Percentiles rank a stretch among this genome's conserved stretches.
These are phyloP conservation scores for Ananas comosus DNA, from an alignment of 176 grass and related monocot species.

Conservation along the genomic window DNA sequence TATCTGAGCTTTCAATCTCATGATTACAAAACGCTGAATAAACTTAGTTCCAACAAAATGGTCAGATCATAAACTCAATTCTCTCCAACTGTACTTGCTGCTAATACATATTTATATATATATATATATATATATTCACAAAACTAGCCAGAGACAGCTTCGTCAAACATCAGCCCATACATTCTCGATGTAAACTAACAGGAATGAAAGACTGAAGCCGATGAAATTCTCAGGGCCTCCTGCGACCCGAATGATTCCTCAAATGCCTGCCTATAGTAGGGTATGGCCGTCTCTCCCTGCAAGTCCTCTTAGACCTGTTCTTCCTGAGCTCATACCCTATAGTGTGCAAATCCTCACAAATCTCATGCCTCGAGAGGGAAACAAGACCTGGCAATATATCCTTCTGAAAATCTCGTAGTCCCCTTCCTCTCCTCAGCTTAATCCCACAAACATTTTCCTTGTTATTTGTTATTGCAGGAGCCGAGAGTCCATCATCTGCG, in stretches of 20 bases:
- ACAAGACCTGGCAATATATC: conserved; percentile 81
- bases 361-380: conserved; percentile 70
- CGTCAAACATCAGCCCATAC: neutral
- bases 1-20: too few relatives aligned
- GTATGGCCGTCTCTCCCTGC: conserved; percentile 14
- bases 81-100: too few relatives aligned
- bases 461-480: conserved; percentile 20
- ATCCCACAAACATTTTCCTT: conserved; percentile 37
- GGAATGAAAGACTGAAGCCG: too few relatives aligned
- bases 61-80: too few relatives aligned
- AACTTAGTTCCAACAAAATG: too few relatives aligned
- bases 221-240: conserved; percentile 14
- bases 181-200: neutral
- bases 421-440: conserved; percentile 74
- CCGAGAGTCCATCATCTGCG: conserved; percentile 45
- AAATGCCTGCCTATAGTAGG: conserved; percentile 27
- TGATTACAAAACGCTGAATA: too few relatives aligned
- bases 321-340: conserved; percentile 76
- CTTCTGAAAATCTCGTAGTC: conserved; percentile 73
- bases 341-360: conserved; percentile 69
- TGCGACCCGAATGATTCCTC: conserved; percentile 11
- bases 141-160: neutral
- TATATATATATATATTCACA: too few relatives aligned
- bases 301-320: conserved; percentile 36
- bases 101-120: too few relatives aligned